Conservation (phyloP, 2,329 filamentous ascomycete species). For the Beauveria pseudobassiana region DNA sequence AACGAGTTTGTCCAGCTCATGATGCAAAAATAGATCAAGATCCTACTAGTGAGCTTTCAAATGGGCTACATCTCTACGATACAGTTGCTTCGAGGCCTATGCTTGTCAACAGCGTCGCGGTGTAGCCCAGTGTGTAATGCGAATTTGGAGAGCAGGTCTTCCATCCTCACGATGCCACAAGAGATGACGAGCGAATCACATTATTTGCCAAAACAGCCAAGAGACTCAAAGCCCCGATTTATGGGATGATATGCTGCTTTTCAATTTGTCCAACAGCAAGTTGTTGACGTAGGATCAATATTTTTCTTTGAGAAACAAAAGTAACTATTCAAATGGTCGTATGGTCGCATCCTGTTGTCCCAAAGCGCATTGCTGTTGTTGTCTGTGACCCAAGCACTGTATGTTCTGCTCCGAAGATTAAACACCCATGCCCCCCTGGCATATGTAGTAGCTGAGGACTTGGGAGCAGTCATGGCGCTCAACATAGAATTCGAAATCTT, state of each 20-base stretch:
- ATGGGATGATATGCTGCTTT: neutral
- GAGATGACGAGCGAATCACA: neutral
- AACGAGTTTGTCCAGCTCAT: constrained; percentile 92
- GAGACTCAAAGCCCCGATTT: neutral
- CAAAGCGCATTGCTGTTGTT: neutral
- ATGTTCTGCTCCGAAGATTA: neutral
- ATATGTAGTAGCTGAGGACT: neutral
- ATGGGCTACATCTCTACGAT: neutral
- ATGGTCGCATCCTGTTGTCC: neutral
- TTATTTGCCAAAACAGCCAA: neutral
- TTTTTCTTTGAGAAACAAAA: neutral
- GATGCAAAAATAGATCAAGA: constrained; percentile 74
- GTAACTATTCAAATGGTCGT: neutral
- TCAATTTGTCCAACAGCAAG: neutral
- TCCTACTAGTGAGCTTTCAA: neutral
- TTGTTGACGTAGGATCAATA: neutral
- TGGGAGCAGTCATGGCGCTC: neutral
- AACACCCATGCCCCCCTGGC: neutral
- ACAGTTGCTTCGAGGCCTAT: neutral
- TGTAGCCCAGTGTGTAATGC: neutral
- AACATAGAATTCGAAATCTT: no score
- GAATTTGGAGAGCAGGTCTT: neutral
- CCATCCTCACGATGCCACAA: neutral
- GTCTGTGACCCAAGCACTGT: neutral
- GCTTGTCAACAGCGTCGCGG: neutral